A percentile compares a stretch with the other conserved stretches of the same genome.
Conservation (phyloP, 2,329 filamentous ascomycete genomes). For the Colletotrichum liriopes region DNA sequence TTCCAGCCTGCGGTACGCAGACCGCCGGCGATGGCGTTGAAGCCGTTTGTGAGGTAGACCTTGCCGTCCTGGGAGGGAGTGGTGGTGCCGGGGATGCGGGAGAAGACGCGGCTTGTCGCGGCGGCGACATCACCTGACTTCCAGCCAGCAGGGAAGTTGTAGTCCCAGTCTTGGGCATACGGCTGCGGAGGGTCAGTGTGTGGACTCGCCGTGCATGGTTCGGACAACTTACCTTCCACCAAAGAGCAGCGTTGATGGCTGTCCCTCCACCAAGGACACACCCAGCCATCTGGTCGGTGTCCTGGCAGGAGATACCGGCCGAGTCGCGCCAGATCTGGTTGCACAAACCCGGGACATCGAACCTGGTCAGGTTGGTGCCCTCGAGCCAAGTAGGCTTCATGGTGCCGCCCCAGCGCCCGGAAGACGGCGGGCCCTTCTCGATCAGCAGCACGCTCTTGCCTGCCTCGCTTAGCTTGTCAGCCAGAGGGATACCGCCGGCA, state of each 20-base stretch:
- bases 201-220: background rate
- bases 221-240: slow-evolving; percentile 68
- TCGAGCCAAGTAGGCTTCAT: slow-evolving; percentile 75
- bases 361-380: slow-evolving; percentile 75
- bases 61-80: slow-evolving; percentile 77
- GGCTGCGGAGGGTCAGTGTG: slow-evolving; percentile 55
- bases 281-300: slow-evolving; percentile 81
- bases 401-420: slow-evolving; percentile 75
- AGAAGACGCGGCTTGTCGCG: slow-evolving; percentile 75
- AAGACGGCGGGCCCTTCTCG: slow-evolving; percentile 73
- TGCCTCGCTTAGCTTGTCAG: slow-evolving; percentile 74
- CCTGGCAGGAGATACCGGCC: slow-evolving; percentile 75
- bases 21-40: slow-evolving; percentile 73
- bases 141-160: slow-evolving; percentile 82
- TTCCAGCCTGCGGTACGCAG: slow-evolving; percentile 75
- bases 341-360: slow-evolving; percentile 80
- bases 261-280: slow-evolving; percentile 79
- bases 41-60: slow-evolving; percentile 78
- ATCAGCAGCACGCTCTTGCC: slow-evolving; percentile 77
- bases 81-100: slow-evolving; percentile 79
- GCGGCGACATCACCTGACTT: slow-evolving; percentile 73
- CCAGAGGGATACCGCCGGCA: slow-evolving; percentile 72
- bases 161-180: slow-evolving; percentile 77
- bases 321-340: slow-evolving; percentile 79
- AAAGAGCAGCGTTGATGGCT: slow-evolving; percentile 78